Evolutionary conservation across 352 stramenopile species (phyloP), one percentile per base, ranked within the genome.

Genomic region (Globisporangium okanoganense): DNA sequence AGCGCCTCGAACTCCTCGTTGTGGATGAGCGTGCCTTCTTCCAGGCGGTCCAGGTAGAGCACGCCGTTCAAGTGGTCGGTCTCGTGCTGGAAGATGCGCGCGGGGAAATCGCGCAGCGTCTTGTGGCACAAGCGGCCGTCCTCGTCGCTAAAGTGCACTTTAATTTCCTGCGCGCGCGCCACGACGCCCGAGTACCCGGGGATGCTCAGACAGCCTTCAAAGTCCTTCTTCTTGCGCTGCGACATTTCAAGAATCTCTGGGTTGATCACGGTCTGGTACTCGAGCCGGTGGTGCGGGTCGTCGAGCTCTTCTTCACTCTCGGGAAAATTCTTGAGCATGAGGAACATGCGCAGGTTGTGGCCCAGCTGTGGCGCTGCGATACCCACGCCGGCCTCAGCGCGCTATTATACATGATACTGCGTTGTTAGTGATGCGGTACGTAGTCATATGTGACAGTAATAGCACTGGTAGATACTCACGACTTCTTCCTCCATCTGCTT

Each of bases 1-100:
- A 93, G 73, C 24, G 74, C 65, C 36, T 82, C 69, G 33, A 92
- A 92, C 68, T 94, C 85, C 52, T 92, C 81, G 56, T 92, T 88
- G 68, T 94, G 85, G 65, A 94, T 88, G 43, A 94, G 72, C 35
- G 73, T 85, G 53, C 80, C 70, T 13, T 75, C 56, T 20, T 91
- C 79, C 43, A 92, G 59, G n/a, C 78, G 78, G 56, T 94, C 80
- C 25, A 92, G 63, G 64, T 90, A 92, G 53, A 94, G 71, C 24
- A 92, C 66, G 49, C 85, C 85, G 44, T 92, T 77, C 18, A 94
- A 64, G 24, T 94, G 85, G 66, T 94, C 82, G 5, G 90, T 65
- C 53, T 94, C 85, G 60, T 94, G 85, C 69, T 94, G 85, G 61
- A 94, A 92, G 44, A 94, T 75, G 16, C 85, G 85, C 38, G 85